These are phyloP conservation scores for Scutellaria barbata DNA, from an alignment of 257 asterid genomes.

Conservation along the genomic window DNA sequence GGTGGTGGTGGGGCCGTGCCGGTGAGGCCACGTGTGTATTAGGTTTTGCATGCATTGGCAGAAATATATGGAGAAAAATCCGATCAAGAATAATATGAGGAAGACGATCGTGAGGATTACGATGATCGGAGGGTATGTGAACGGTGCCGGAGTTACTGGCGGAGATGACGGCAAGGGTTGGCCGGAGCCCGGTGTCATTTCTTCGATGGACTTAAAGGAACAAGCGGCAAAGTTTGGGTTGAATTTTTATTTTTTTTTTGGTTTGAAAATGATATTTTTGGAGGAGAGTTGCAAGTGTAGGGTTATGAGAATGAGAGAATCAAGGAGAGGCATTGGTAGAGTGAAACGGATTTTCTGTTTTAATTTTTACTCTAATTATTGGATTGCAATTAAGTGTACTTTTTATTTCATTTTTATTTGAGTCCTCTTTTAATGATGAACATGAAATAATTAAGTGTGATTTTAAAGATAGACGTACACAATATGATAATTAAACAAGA, in stretches of 20 bases:
- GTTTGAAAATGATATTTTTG: slow-evolving; percentile 27
- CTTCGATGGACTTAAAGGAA: slow-evolving; percentile 29
- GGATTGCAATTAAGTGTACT: no score
- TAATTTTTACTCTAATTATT: no score
- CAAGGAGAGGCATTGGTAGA: slow-evolving; percentile 43
- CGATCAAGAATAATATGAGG: slow-evolving; percentile 63
- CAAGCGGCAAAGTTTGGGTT: slow-evolving; percentile 31
- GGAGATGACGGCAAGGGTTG: slow-evolving; percentile 43
- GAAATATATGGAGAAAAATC: slow-evolving; percentile 72
- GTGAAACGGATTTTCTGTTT: no score
- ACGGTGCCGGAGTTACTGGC: slow-evolving; percentile 17
- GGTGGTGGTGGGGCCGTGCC: slow-evolving; percentile 39
- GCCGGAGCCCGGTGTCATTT: slow-evolving; percentile 54
- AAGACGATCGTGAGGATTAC: slow-evolving; percentile 63
- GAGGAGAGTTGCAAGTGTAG: slow-evolving; percentile 3
- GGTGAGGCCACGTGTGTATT: slow-evolving; percentile 57
- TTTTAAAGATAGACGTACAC: no score
- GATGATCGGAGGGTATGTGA: slow-evolving; percentile 63
- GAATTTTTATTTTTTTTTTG: slow-evolving; percentile 32
- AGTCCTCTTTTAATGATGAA: no score
- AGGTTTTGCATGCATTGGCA: slow-evolving; percentile 76
- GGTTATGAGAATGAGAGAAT: slow-evolving; percentile 35
- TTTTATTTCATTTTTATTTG: no score
- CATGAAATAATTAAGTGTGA: no score
- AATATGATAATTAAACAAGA: no score